Evolutionary conservation across 257 asterid genomes (phyloP).

Genomic region (Scutellaria minor): DNA sequence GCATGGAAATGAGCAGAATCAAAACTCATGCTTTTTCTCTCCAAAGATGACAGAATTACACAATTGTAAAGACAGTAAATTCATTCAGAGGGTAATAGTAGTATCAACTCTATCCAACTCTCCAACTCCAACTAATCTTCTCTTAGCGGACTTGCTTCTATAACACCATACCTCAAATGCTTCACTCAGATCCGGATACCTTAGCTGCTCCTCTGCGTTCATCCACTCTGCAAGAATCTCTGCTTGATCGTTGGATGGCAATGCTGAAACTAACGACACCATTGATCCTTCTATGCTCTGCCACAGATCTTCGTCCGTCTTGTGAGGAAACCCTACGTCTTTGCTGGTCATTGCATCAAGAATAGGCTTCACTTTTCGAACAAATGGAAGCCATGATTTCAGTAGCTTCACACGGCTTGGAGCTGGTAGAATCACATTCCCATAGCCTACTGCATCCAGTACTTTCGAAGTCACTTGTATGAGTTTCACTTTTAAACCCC

Average conservation of each 20-base stretch:
- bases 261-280: constrained; percentile 64
- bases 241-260: constrained; percentile 82
- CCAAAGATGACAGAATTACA: constrained; percentile 15
- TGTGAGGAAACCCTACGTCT: constrained; percentile 52
- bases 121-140: constrained; percentile 64
- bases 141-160: constrained; percentile 74
- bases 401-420: constrained; percentile 56
- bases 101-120: constrained; percentile 44
- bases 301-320: constrained; percentile 73
- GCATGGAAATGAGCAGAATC: neutral
- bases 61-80: no score
- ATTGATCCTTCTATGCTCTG: constrained; percentile 79
- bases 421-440: constrained; percentile 71
- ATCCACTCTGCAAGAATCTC: constrained; percentile 79
- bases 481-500: constrained; percentile 66
- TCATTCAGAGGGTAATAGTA: constrained; percentile 45
- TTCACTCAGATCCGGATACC: constrained; percentile 81
- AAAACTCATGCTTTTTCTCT: neutral
- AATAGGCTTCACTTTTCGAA: constrained; percentile 65
- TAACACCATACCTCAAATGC: constrained; percentile 90
- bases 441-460: constrained; percentile 79
- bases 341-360: constrained; percentile 46
- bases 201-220: constrained; percentile 51
- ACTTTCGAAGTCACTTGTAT: constrained; percentile 70
- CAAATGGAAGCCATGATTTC: constrained; percentile 70